Conservation (phyloP, 225 moss, liverwort and hornwort species). For the Pseudisothecium myosuroides region DNA sequence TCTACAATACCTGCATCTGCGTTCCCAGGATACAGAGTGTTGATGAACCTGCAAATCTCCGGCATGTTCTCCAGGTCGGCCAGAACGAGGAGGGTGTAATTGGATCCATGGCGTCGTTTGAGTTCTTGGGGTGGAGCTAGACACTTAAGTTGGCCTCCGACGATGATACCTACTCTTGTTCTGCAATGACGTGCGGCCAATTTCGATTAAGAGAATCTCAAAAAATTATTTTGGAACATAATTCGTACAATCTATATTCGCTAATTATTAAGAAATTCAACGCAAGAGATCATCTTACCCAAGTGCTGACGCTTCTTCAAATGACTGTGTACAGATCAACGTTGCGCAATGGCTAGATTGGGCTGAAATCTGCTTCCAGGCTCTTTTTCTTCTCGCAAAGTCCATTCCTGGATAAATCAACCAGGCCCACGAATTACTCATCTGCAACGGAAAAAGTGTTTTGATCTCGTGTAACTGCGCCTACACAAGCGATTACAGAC, state of each 20-base stretch:
- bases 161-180: conserved; percentile 72
- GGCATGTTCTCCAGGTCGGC: conserved; percentile 54
- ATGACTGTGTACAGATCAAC: conserved; percentile 77
- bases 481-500: not conserved
- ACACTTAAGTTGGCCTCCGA: conserved; percentile 70
- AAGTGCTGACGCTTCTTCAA: conserved; percentile 81
- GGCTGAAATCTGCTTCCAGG: conserved; percentile 65
- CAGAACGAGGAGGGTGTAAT: conserved; percentile 57
- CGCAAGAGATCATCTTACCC: conserved; percentile 37
- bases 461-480: not conserved
- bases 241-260: not conserved
- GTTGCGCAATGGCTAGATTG: conserved; percentile 67
- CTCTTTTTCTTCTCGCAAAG: conserved; percentile 50
- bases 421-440: not conserved
- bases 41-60: conserved; percentile 57
- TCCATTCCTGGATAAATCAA: conserved; percentile 46
- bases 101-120: conserved; percentile 66
- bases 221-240: not conserved
- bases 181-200: conserved; percentile 19
- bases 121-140: conserved; percentile 80
- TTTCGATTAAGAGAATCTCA: not conserved
- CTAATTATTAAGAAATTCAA: not conserved
- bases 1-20: conserved; percentile 7
- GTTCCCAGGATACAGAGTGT: conserved; percentile 40
- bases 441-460: not conserved